These are phyloP conservation scores for Citrus hindsii DNA, from an alignment of 345 rosid species.

Conservation along the genomic window DNA sequence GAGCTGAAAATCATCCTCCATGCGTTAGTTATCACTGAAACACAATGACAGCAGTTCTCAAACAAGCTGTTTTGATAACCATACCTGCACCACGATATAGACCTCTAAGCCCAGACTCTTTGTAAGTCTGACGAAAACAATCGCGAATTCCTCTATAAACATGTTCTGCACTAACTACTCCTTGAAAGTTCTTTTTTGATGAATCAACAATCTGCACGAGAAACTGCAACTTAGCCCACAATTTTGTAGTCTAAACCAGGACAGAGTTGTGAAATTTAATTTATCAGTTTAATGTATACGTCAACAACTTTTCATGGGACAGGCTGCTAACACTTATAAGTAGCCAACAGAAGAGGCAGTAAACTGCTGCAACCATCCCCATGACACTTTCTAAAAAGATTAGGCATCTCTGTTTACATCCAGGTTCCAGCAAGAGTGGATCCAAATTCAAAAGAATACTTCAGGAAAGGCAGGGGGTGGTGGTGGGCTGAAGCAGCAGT, in stretches of 20 bases:
- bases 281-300: neutral
- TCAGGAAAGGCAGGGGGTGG: neutral
- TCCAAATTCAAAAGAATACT: neutral
- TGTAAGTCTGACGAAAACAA: constrained; percentile 75
- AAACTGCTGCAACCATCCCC: neutral
- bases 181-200: constrained; percentile 36
- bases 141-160: constrained; percentile 69
- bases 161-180: constrained; percentile 35
- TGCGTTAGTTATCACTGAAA: constrained; percentile 8
- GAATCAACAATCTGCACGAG: constrained; percentile 65
- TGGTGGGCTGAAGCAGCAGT: neutral
- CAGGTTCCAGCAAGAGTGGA: neutral
- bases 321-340: neutral
- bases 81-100: constrained; percentile 95
- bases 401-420: neutral
- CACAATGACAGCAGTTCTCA: constrained; percentile 1
- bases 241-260: neutral
- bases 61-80: constrained; percentile 14
- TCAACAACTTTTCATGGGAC: neutral
- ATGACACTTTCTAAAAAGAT: neutral
- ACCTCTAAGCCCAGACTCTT: constrained; percentile 72
- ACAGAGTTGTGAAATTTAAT: constrained; percentile 3
- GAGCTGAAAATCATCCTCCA: constrained; percentile 46
- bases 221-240: constrained; percentile 11
- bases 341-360: neutral